Evolutionary conservation across 1,139 yeast species (phyloP).

Genomic region (Yamadazyma blattariae): DNA sequence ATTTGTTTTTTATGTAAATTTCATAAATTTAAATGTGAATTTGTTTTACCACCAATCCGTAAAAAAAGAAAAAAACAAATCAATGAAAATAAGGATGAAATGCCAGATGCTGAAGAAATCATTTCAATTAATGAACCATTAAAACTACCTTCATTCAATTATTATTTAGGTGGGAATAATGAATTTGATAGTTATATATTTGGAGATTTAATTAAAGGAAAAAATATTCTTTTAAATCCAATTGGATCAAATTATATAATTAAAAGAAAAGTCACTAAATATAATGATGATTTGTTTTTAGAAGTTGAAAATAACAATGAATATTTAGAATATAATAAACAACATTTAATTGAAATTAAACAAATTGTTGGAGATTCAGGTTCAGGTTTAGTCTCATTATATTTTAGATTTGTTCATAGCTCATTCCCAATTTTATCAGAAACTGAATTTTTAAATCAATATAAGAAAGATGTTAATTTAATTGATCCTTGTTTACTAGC

Average conservation of each 20-base stretch:
- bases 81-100: conserved; percentile 6
- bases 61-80: no score
- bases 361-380: conserved; percentile 11
- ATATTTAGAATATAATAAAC: conserved; percentile 1
- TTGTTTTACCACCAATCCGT: conserved; percentile 13
- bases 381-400: conserved; percentile 10
- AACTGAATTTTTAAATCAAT: conserved; percentile 9
- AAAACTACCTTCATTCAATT: conserved; percentile 1
- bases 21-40: conserved; percentile 10
- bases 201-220: conserved; percentile 1
- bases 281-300: conserved; percentile 7
- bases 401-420: conserved; percentile 14
- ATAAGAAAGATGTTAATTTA: conserved; percentile 3
- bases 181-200: conserved; percentile 12
- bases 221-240: conserved; percentile 6
- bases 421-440: conserved; percentile 13
- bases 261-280: conserved; percentile 7
- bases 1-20: conserved; percentile 13
- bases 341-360: conserved; percentile 6
- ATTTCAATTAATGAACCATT: neutral
- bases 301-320: conserved; percentile 7
- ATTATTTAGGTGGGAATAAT: conserved; percentile 11
- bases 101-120: neutral
- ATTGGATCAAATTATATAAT: conserved; percentile 6
- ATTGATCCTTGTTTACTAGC: conserved; percentile 12